Evolutionary conservation across 2,329 filamentous ascomycete genomes (phyloP).

Genomic region (Nigrospora sphaerica): DNA sequence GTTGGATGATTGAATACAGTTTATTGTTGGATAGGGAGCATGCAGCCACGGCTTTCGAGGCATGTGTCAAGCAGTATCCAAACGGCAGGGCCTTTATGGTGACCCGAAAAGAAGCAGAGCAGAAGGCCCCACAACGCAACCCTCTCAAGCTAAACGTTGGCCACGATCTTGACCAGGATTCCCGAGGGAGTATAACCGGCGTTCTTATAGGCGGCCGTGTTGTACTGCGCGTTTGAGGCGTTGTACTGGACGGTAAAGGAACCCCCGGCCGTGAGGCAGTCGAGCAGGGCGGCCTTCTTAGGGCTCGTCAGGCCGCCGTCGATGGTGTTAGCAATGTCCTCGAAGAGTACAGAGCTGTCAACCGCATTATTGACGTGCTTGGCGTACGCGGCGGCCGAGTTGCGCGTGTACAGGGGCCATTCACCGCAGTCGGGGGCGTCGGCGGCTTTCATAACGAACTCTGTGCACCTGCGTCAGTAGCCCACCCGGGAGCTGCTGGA

Average conservation of each 20-base stretch:
- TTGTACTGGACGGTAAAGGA: background rate
- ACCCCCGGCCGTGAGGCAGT: background rate
- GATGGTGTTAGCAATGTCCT: slow-evolving; percentile 18
- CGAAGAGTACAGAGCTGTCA: slow-evolving; percentile 13
- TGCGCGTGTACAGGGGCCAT: slow-evolving; percentile 6
- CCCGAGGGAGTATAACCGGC: background rate
- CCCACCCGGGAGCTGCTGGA: no score
- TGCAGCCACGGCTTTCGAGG: no score
- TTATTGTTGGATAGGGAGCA: no score
- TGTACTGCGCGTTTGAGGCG: background rate
- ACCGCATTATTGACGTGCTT: slow-evolving; percentile 10
- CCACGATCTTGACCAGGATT: background rate
- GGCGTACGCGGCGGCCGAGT: slow-evolving; percentile 5
- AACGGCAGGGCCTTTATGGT: no score
- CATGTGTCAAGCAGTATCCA: no score
- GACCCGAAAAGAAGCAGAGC: no score
- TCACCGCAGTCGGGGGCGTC: slow-evolving; percentile 11
- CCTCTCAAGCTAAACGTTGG: no score
- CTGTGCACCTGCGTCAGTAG: no score
- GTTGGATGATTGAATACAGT: no score
- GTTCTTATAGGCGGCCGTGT: background rate
- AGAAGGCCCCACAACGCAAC: no score
- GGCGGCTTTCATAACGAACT: slow-evolving; percentile 7
- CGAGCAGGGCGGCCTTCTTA: slow-evolving; percentile 9
- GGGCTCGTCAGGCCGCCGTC: slow-evolving; percentile 43